phyloP scores from a whole-genome alignment of 139 green algal species.

The Chlamydomonas sp. region DNA sequence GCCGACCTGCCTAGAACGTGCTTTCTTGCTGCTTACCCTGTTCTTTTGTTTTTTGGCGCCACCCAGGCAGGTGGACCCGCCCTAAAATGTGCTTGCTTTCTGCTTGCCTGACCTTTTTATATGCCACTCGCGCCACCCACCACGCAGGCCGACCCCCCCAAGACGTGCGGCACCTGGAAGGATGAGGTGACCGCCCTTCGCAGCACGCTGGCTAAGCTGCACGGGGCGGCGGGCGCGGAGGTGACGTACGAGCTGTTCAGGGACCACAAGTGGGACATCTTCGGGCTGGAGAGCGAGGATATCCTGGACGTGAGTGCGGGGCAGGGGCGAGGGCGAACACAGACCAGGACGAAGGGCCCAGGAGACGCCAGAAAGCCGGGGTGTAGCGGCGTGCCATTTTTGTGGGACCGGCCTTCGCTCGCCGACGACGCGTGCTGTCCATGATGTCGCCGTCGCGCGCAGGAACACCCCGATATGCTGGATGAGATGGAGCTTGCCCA shows the following conservation, averaged over 20 bases:
- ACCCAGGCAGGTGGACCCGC: too few species aligned
- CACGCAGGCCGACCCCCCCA: conserved; percentile 31
- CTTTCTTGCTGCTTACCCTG: too few species aligned
- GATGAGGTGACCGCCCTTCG: conserved; percentile 33
- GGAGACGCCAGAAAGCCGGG: too few species aligned
- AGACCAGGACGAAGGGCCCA: too few species aligned
- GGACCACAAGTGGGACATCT: conserved; percentile 59
- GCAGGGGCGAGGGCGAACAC: neutral
- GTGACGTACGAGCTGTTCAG: conserved; percentile 27
- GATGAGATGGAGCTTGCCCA: conserved; percentile 27
- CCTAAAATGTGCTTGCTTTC: too few species aligned
- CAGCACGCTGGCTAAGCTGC: conserved; percentile 25
- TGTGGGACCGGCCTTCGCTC: too few species aligned
- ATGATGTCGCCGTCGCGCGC: neutral
- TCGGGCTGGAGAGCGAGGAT: conserved; percentile 41
- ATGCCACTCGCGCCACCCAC: too few species aligned
- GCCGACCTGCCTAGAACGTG: too few species aligned
- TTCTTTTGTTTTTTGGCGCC: too few species aligned
- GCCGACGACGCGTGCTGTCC: too few species aligned
- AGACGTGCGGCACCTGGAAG: conserved; percentile 30
- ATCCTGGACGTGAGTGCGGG: neutral
- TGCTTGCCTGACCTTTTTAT: too few species aligned
- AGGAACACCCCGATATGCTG: neutral
- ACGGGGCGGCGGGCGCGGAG: neutral
- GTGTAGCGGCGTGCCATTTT: too few species aligned